Base-by-base conservation (phyloP, 2,329 filamentous ascomycete genomes). In the Ceratocystis eucalypticola region DNA sequence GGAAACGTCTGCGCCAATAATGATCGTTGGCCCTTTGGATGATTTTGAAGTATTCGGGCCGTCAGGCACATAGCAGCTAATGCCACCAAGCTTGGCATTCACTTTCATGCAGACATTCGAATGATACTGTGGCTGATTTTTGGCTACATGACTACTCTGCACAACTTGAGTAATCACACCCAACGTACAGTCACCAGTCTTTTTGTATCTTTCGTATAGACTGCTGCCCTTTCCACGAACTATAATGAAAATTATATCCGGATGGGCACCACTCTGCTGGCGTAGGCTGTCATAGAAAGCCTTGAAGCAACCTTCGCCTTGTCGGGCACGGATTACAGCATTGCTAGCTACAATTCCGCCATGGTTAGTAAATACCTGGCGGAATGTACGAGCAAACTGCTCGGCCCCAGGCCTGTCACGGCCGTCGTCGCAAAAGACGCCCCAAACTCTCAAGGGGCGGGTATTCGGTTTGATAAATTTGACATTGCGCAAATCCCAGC, bases 41-140 rank as follows among this genome's bases (percentile, higher is more conserved):
- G 25, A 37, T 2, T 41, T 22, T 15, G 22, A 37, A 0, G 28
- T 12, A 33, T 64, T 68, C 0, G 75, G 73, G 0, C 85, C 82
- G 0, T 72, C 63, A 28, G 61, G 65, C 22, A 67, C 68, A 20
- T 41, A 48, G 64, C 78, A 86, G 0, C 91, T 96, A 0, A 84
- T 82, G 5, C 94, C 94, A 15, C 94, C 94, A 1, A 99, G 82
- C 78, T 99, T 99, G 2, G 90, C 88, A 71, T 99, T 97, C 70
- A 99, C 85, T 78, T 99, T 99, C 90, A 99, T 94, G 69, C 86
- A 83, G 0, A 99, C 91, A 69, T 99, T 99, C 0, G 89, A 94
- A 72, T 89, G 88, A 75, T 97, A 97, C 72, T 99, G 94, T 0
- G 82, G 81, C 17, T 48, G 48, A 17, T 83, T 84, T 73, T 87